phyloP scores from a whole-genome alignment of 2,329 filamentous ascomycete genomes.

The Phaeosphaeria sp. region DNA sequence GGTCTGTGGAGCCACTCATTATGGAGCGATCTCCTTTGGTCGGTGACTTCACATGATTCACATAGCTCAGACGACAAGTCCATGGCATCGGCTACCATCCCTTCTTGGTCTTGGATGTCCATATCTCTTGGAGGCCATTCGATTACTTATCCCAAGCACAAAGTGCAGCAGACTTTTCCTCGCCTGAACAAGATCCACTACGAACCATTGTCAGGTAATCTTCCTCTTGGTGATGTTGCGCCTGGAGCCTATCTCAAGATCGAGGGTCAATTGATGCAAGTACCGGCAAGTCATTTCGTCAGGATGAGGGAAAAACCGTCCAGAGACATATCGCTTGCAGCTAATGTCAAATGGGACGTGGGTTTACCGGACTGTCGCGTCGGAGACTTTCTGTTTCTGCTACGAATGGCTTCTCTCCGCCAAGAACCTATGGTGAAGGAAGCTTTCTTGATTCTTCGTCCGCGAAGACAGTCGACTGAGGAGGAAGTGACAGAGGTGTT shows the following conservation, averaged over 20 bases:
- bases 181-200: neutral
- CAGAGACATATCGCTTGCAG: neutral
- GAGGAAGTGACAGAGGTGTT: neutral
- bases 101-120: constrained; percentile 6
- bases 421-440: neutral
- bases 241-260: constrained; percentile 1
- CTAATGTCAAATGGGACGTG: neutral
- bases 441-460: neutral
- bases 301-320: too few species aligned
- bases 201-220: neutral
- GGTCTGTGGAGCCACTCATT: constrained; percentile 4
- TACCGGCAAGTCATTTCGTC: neutral
- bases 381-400: neutral
- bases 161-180: neutral
- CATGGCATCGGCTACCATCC: neutral
- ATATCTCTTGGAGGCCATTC: neutral
- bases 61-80: neutral
- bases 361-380: neutral
- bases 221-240: neutral
- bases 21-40: neutral
- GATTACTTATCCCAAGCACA: neutral
- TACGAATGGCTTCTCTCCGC: neutral
- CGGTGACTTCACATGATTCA: neutral
- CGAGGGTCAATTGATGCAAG: constrained; percentile 1
- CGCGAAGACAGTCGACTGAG: neutral